Evolutionary conservation across 805 yeast genomes (phyloP).

Genomic region (Wickerhamiella sorbophila): DNA sequence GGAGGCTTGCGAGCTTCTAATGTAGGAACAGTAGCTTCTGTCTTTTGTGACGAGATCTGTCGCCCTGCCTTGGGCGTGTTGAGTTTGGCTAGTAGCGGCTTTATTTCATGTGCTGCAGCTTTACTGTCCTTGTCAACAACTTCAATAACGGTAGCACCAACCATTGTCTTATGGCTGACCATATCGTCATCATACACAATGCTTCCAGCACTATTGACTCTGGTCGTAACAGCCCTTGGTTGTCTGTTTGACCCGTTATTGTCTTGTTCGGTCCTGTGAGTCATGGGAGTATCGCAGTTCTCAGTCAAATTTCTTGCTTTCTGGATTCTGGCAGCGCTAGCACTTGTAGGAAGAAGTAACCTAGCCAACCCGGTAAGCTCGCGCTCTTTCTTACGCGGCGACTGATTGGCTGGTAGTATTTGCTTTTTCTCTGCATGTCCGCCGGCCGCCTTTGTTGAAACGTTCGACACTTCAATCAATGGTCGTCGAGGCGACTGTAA

Average conservation of each 20-base stretch:
- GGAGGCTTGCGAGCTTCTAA: too few relatives aligned
- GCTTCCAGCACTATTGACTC: not conserved
- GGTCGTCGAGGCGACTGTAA: not conserved
- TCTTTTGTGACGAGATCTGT: too few relatives aligned
- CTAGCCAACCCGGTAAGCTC: not conserved
- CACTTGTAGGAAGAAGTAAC: not conserved
- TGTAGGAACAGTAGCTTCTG: too few relatives aligned
- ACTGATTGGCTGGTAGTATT: not conserved
- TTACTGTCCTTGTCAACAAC: too few relatives aligned
- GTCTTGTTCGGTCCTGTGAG: not conserved
- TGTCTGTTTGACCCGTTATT: not conserved
- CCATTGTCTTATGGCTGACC: too few relatives aligned
- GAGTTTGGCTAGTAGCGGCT: too few relatives aligned
- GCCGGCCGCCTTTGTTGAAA: not conserved
- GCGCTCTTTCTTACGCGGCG: not conserved
- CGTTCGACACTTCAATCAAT: not conserved
- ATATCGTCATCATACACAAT: too few relatives aligned
- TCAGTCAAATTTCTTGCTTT: not conserved
- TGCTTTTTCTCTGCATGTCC: not conserved
- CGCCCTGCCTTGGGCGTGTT: too few relatives aligned
- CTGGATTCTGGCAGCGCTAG: conserved; percentile 1
- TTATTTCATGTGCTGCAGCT: too few relatives aligned
- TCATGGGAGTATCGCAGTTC: not conserved
- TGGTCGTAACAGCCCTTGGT: not conserved
- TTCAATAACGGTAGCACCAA: too few relatives aligned